Evolutionary conservation across 139 green algal species (phyloP), one percentile per base, ranked within the genome.

Genomic region (Asterochloris erici): DNA sequence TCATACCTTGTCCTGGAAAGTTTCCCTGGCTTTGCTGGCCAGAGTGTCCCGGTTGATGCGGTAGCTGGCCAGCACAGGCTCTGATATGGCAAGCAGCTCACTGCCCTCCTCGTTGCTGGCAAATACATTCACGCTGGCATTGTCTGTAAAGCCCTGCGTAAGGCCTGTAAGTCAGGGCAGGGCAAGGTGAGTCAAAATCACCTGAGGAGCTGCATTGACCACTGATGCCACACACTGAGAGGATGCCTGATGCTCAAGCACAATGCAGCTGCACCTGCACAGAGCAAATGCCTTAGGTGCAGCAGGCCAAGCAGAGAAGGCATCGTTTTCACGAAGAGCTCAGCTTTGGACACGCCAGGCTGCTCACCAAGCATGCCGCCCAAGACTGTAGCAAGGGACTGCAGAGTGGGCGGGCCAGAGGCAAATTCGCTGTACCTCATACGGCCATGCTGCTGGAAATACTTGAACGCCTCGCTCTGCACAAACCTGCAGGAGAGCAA

Each of bases 91-190:
- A 60, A 92, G 27, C 12, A 90, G 63, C 62, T 74, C 23, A 4
- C 15, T 84, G 61, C 88, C 86, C 10, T 89, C 82, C 9, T 81
- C 74, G 38, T 78, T 62, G 11, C 90, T 76, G 11, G 90, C 81
- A 9, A 91, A 74, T 0, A 95, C 74, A 77, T 88, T 94, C 15
- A 97, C 94, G 24, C 68, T 91, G 24, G 92, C 87, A 77, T 97
- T 97, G 89, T 97, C 93, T 6, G 91, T 97, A 77, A 92, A 88
- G 19, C 76, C 77, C 85, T 88, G 84, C 84, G 76, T 1, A 77
- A 63, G 82, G 77, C 15, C 76, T 61, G 14, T 73, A 24, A 23
- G 73, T 10, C 21, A 61, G 11, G 24, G n/a, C 13, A 13, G 54
- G 27, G 27, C n/a, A 61, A 6, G 9, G 14, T 71, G 6, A 54